These are phyloP conservation scores for Naganishia kalamii DNA, from an alignment of 768 basidiomycete genomes.

Conservation along the genomic window DNA sequence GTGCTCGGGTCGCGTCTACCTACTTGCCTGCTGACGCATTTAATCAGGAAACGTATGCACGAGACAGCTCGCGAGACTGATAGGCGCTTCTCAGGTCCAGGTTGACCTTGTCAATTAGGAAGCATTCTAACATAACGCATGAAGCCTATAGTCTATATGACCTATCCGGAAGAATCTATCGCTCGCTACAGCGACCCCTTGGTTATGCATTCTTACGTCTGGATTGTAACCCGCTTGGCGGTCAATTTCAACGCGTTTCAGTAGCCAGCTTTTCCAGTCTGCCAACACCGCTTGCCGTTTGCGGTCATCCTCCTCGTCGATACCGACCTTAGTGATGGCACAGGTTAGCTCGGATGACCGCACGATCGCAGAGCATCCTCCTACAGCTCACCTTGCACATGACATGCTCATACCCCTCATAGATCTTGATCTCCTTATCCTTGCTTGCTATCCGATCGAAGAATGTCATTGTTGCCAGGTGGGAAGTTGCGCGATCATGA, in stretches of 20 bases:
- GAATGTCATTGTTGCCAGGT: conserved; percentile 39
- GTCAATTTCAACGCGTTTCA: conserved; percentile 28
- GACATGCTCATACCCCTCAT: conserved; percentile 48
- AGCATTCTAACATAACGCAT: too few relatives aligned
- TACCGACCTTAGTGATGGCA: conserved; percentile 32
- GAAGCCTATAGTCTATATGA: too few relatives aligned
- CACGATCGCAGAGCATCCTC: background rate
- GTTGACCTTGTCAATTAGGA: too few relatives aligned
- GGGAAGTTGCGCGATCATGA: conserved; percentile 44
- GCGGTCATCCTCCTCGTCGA: conserved; percentile 43
- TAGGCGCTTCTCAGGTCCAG: too few relatives aligned
- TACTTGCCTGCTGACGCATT: too few relatives aligned
- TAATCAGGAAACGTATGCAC: too few relatives aligned
- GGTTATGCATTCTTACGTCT: too few relatives aligned
- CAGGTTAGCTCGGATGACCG: too few relatives aligned
- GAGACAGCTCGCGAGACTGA: too few relatives aligned
- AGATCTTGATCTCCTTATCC: conserved; percentile 47
- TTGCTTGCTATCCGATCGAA: conserved; percentile 37
- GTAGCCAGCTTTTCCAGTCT: conserved; percentile 45
- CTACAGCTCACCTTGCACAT: conserved; percentile 35
- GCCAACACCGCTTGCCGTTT: conserved; percentile 44
- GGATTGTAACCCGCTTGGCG: conserved; percentile 8
- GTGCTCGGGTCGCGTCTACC: too few relatives aligned
- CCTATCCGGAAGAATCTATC: too few relatives aligned
- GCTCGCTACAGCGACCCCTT: too few relatives aligned